Conservation (phyloP, 164 flowering plant species). For the Chimonanthus salicifolius region DNA sequence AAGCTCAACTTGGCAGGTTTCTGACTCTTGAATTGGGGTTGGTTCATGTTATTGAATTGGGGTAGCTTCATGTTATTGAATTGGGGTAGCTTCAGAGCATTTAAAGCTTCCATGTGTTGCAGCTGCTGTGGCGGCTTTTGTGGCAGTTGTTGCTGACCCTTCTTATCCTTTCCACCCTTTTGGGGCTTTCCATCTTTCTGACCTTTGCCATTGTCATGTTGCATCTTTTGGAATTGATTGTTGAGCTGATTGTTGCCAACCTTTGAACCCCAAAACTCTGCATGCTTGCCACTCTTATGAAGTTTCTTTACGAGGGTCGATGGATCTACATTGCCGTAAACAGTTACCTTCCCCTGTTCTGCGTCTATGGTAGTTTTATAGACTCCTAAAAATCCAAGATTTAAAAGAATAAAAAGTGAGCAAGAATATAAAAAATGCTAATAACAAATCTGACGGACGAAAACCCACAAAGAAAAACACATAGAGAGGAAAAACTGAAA, state of each 20-base stretch:
- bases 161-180: constrained; percentile 41
- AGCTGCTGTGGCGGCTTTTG: not conserved
- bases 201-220: constrained; percentile 48
- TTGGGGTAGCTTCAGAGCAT: constrained; percentile 36
- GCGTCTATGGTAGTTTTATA: constrained; percentile 61
- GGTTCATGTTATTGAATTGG: constrained; percentile 43
- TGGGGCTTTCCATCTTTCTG: constrained; percentile 24
- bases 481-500: not conserved
- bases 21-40: constrained; percentile 30
- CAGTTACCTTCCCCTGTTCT: constrained; percentile 83
- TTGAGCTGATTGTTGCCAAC: constrained; percentile 42
- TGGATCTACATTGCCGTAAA: constrained; percentile 80
- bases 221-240: constrained; percentile 61
- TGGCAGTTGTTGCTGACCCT: constrained; percentile 29
- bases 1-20: constrained; percentile 49
- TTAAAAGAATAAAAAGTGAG: not conserved
- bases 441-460: no score
- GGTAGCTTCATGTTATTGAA: constrained; percentile 50
- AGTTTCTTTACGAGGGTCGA: constrained; percentile 68
- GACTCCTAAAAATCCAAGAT: constrained; percentile 47
- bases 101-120: constrained; percentile 53
- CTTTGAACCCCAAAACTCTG: constrained; percentile 76
- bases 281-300: constrained; percentile 65
- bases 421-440: not conserved
- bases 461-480: constrained; percentile 1